Percentiles rank a stretch among this genome's conserved stretches.
Conservation (phyloP, 2,329 filamentous ascomycete species). For the Fusarium sp. region DNA sequence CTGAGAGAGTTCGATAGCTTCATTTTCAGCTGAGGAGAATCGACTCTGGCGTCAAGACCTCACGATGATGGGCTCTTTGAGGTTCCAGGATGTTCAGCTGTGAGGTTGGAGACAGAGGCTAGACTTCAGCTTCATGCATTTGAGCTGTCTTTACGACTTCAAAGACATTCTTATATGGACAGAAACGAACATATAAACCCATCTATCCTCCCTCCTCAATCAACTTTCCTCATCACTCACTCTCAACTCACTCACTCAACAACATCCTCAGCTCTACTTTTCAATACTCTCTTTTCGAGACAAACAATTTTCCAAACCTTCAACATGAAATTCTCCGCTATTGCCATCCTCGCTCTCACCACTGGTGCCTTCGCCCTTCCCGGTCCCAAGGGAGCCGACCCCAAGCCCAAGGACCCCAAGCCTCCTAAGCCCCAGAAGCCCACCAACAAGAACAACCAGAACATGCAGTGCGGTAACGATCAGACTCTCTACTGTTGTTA, state of each 20-base stretch:
- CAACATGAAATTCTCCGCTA: constrained; percentile 26
- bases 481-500: constrained; percentile 20
- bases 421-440: background rate
- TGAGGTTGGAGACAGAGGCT: background rate
- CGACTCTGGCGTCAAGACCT: background rate
- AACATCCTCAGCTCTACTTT: constrained; percentile 1
- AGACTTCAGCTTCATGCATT: background rate
- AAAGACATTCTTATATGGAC: rapidly evolving
- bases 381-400: too few relatives aligned
- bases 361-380: constrained; percentile 25
- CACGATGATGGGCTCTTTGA: background rate
- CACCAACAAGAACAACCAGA: background rate
- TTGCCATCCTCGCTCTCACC: constrained; percentile 14
- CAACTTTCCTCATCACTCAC: constrained; percentile 17
- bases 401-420: too few relatives aligned
- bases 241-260: constrained; percentile 18
- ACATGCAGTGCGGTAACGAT: background rate
- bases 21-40: background rate
- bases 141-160: rapidly evolving
- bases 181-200: constrained; percentile 11
- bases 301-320: constrained; percentile 4
- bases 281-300: constrained; percentile 19
- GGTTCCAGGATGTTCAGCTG: background rate
- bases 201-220: background rate
- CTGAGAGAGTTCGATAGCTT: constrained; percentile 29